Evolutionary conservation across 805 yeast species (phyloP).

Genomic region (Kazachstania taianensis): DNA sequence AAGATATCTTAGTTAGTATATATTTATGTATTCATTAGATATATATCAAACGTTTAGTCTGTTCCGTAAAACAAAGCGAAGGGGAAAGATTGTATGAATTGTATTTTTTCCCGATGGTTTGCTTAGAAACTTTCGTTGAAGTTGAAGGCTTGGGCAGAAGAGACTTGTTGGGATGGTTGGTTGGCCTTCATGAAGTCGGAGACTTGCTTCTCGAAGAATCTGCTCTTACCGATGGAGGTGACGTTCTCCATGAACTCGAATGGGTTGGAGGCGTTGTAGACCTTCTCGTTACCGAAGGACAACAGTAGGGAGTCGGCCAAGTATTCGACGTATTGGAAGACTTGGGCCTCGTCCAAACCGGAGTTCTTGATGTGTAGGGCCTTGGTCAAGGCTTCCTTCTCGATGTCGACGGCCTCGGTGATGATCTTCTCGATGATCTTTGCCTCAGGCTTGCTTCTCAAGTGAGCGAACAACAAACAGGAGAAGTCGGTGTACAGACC

Average conservation of each 20-base stretch:
- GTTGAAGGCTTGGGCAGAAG: conserved; percentile 45
- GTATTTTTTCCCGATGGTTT: background rate
- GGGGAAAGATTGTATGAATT: no score
- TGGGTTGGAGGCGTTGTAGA: conserved; percentile 81
- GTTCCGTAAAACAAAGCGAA: no score
- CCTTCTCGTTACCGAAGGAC: conserved; percentile 81
- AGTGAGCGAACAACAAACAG: conserved; percentile 84
- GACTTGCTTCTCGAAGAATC: conserved; percentile 96
- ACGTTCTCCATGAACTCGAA: conserved; percentile 98
- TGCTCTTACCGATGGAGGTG: conserved; percentile 94
- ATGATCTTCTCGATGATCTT: conserved; percentile 72
- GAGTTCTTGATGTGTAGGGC: conserved; percentile 83
- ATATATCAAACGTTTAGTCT: no score
- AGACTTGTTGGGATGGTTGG: conserved; percentile 40
- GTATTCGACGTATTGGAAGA: conserved; percentile 95
- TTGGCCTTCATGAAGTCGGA: conserved; percentile 98
- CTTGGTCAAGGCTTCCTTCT: conserved; percentile 83
- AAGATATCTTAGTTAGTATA: background rate
- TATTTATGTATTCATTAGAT: no score
- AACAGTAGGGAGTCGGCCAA: conserved; percentile 89
- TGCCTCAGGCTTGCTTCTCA: conserved; percentile 74
- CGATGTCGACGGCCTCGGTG: conserved; percentile 89
- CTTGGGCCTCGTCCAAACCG: conserved; percentile 84
- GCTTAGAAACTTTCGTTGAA: conserved; percentile 87
- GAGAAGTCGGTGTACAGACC: conserved; percentile 98